Evolutionary conservation across 192 early-diverging fungal genomes (phyloP).

Genomic region (Umbelopsis ramanniana): DNA sequence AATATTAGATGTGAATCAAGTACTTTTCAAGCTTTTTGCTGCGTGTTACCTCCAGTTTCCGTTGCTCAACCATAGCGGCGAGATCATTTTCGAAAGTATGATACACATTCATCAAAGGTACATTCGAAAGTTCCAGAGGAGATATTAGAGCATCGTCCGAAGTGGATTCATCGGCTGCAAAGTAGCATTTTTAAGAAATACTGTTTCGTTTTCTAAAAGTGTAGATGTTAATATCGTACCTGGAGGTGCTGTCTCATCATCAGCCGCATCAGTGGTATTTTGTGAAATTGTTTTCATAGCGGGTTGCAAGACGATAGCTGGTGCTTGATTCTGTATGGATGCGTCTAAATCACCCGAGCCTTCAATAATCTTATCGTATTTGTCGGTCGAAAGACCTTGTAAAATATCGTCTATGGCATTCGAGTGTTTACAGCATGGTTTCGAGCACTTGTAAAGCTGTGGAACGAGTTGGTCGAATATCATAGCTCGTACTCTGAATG

Average conservation of each 20-base stretch:
- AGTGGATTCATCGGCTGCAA: neutral
- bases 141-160: neutral
- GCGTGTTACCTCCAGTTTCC: constrained; percentile 40
- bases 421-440: constrained; percentile 48
- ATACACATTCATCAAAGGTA: constrained; percentile 67
- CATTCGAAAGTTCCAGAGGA: constrained; percentile 30
- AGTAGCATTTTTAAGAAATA: neutral
- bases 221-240: neutral
- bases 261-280: constrained; percentile 32
- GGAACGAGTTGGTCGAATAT: constrained; percentile 79
- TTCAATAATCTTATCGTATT: constrained; percentile 3
- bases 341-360: neutral
- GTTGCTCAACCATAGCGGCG: constrained; percentile 56
- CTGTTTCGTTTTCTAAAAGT: neutral
- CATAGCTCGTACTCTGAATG: constrained; percentile 71
- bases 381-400: constrained; percentile 8
- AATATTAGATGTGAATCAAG: neutral
- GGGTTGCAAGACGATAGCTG: constrained; percentile 20
- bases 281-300: constrained; percentile 35
- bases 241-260: constrained; percentile 35
- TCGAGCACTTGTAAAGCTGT: constrained; percentile 50
- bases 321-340: constrained; percentile 4
- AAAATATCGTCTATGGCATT: constrained; percentile 37
- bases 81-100: constrained; percentile 71
- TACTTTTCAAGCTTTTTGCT: neutral